Evolutionary conservation across 2,329 filamentous ascomycete species (phyloP), one percentile per base, ranked within the genome.

Genomic region (Scedosporium apiospermum): DNA sequence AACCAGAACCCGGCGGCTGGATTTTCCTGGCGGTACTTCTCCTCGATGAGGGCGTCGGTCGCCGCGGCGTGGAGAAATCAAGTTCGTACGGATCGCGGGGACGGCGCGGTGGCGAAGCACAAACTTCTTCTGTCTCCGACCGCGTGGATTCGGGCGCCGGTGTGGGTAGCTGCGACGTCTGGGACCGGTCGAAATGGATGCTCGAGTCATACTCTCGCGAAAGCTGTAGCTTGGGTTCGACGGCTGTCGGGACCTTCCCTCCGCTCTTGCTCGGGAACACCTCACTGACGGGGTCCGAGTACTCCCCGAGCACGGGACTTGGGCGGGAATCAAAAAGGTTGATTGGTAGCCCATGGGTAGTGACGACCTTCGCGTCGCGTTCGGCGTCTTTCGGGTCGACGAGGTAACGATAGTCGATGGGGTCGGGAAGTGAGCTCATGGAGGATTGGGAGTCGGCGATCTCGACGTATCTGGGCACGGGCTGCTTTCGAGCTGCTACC

Each of bases 361-460:
- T 12, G 23, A 12, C 18, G 51, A 30, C 21, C 1, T 26, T 21
- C 7, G 6, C 51, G 12, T 23, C 23, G 21, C 23, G 16, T 23
- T 23, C 23, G 6, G 7, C 6, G 51, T 27, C 51, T n/a, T 55
- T 55, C 18, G 51, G 51, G 6, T 55, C 23, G 21, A 55, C 16
- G 5, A 30, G 51, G 23, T 55, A 27, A 16, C 21, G 23, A 26
- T 61, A 61, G 9, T 57, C 9, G 14, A 42, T 30, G 6, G 60
- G 53, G 59, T 61, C 59, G 44, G 46, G 44, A 34, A 61, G 49
- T 3, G 60, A 61, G 7, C 42, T 30, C 21, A 27, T 34, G 21
- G 49, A 61, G 14, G 21, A 30, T 21, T 61, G 60, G 5, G 60
- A 61, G 34, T 61, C 30, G 26, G 46, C 18, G 41, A 61, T 61